Base-by-base conservation (phyloP, 257 asterid genomes). In the Henckelia pumila region DNA sequence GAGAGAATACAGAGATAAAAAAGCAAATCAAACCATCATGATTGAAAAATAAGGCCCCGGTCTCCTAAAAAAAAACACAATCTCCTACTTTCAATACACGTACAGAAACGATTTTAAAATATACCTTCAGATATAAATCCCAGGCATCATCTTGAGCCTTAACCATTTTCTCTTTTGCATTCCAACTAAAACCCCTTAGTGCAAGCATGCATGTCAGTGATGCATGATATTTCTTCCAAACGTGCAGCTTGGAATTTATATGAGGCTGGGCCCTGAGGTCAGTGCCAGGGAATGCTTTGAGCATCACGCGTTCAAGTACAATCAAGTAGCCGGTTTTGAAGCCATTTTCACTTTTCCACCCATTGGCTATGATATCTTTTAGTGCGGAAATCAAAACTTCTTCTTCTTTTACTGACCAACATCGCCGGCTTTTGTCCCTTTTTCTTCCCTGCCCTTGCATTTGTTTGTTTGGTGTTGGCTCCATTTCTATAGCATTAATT, bases 341-440 rank as follows among this genome's bases (percentile, higher is more conserved):
- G 20, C 79, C 79, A 64, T 30, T 75, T 63, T 75, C 79, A 64
- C 71, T 69, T 64, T 75, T 75, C 79, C 79, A 75, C 72, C 79
- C 79, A 57, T 75, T 75, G 59, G 70, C 32, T 69, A 75, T 29
- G 59, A 75, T 75, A 58, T 75, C 79, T 75, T 69, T 75, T 44
- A 75, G 25, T 16, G 79, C 75, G 11, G 53, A 33, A 25, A 75
- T 70, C 72, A 75, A 64, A 30, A 69, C 79, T 69, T 69, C 75
- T 67, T 75, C 79, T 69, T 75, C 79, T 71, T 22, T 69, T 16
- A 20, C 59, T 13, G 75, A 69, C 79, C 79, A 75, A 64, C 66
- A 37, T 29, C 79, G 75, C 75, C 79, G 64, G 64, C 75, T 64
- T 64, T 50, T 75, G 40, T 75, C 75, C 11, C 29, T 69, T 58